These are phyloP conservation scores for Penicillium sumatraense DNA, from an alignment of 2,329 filamentous ascomycete species.

Conservation along the genomic window DNA sequence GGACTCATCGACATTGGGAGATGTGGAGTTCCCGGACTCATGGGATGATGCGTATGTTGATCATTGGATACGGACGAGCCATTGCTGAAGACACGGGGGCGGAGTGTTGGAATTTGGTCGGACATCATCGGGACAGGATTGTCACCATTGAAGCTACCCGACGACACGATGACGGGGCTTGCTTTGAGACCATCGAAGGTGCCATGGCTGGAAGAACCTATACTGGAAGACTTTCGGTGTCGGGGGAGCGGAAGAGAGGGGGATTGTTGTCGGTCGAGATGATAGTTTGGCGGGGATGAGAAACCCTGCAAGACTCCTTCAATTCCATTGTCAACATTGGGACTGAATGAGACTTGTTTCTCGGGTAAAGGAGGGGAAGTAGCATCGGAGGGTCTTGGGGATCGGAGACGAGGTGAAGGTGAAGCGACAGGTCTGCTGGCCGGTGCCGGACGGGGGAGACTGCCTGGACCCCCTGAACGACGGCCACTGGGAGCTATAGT, in stretches of 20 bases:
- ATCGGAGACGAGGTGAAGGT: slow-evolving; percentile 36
- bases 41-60: slow-evolving; percentile 54
- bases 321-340: slow-evolving; percentile 26
- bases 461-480: slow-evolving; percentile 39
- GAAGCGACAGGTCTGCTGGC: slow-evolving; percentile 26
- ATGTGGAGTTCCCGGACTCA: slow-evolving; percentile 55
- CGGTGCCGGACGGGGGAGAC: slow-evolving; percentile 31
- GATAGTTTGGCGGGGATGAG: slow-evolving; percentile 24
- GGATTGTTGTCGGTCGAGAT: slow-evolving; percentile 20
- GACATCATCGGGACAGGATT: slow-evolving; percentile 23
- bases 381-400: slow-evolving; percentile 33
- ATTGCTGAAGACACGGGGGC: slow-evolving; percentile 40
- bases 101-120: slow-evolving; percentile 32
- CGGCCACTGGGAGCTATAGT: slow-evolving; percentile 22
- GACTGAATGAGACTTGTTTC: slow-evolving; percentile 18
- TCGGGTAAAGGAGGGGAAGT: slow-evolving; percentile 31
- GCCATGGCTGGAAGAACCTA: slow-evolving; percentile 33
- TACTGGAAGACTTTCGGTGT: slow-evolving; percentile 40
- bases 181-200: slow-evolving; percentile 31
- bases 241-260: slow-evolving; percentile 23
- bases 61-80: slow-evolving; percentile 39
- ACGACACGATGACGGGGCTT: slow-evolving; percentile 38
- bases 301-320: slow-evolving; percentile 25
- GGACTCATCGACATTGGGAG: slow-evolving; percentile 60
- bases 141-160: slow-evolving; percentile 27